Evolutionary conservation across 192 early-diverging fungal species (phyloP).

Genomic region (Coemansia sp.): DNA sequence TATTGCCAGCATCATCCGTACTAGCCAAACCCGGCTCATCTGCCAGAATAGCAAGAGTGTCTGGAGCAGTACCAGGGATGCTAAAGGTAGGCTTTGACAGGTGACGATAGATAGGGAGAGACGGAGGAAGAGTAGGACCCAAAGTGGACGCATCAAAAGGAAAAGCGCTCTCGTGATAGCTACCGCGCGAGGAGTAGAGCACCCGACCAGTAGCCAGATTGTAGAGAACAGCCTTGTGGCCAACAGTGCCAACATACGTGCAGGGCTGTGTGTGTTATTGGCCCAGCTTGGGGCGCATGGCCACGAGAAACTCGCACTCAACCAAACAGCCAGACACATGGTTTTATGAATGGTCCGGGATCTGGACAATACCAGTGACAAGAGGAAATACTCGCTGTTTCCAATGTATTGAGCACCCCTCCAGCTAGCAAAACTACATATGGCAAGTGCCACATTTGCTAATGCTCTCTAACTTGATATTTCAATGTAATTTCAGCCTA

Average conservation of each 20-base stretch:
- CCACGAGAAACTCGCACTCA: background rate
- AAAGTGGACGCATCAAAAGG: background rate
- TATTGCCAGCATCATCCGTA: background rate
- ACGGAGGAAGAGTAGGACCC: background rate
- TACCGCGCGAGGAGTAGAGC: background rate
- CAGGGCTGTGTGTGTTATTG: background rate
- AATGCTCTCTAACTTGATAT: too few species aligned
- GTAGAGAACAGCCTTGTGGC: background rate
- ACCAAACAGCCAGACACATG: background rate
- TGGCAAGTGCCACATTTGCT: too few species aligned
- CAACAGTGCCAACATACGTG: background rate
- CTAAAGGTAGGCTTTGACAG: background rate
- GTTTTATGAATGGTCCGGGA: background rate
- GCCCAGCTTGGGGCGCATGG: background rate
- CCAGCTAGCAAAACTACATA: too few species aligned
- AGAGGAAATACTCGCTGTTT: too few species aligned
- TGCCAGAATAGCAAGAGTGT: background rate
- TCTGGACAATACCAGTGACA: too few species aligned
- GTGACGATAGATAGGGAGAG: background rate
- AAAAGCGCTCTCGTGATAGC: background rate
- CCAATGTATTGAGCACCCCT: too few species aligned
- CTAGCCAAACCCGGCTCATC: background rate
- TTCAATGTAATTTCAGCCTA: too few species aligned
- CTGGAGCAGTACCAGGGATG: background rate
- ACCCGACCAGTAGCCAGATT: background rate